phyloP scores from a whole-genome alignment of 495 filamentous ascomycete genomes.

The Aspergillus biplanus region DNA sequence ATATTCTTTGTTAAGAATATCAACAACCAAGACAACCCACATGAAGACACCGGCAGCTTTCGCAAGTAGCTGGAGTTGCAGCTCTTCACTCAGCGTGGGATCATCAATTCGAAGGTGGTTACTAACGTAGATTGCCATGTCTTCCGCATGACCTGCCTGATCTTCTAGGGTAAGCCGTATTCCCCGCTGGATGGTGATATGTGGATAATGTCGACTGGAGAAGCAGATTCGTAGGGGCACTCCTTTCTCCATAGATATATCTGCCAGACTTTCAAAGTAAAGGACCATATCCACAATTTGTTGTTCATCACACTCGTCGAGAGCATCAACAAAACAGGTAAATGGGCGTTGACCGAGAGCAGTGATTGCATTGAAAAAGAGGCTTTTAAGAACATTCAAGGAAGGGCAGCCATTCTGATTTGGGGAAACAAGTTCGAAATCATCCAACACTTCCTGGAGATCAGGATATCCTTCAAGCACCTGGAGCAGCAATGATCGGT shows the following conservation, averaged over 20 bases:
- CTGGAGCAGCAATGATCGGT: constrained; percentile 52
- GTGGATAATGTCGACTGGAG: constrained; percentile 56
- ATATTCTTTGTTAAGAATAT: constrained; percentile 49
- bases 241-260: constrained; percentile 20
- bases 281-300: constrained; percentile 40
- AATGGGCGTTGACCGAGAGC: constrained; percentile 29
- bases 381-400: constrained; percentile 27
- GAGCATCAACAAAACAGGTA: constrained; percentile 43
- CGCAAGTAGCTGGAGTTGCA: too few relatives aligned
- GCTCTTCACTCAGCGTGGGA: constrained; percentile 12
- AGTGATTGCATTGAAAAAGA: constrained; percentile 26
- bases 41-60: constrained; percentile 53
- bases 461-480: constrained; percentile 35
- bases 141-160: constrained; percentile 33
- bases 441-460: constrained; percentile 31
- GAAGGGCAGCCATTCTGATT: constrained; percentile 17
- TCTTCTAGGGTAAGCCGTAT: constrained; percentile 33
- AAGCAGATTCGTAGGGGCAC: constrained; percentile 41
- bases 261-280: constrained; percentile 40
- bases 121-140: constrained; percentile 30
- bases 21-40: constrained; percentile 51
- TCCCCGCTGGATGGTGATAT: constrained; percentile 42
- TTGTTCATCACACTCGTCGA: constrained; percentile 45
- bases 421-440: constrained; percentile 16
- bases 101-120: constrained; percentile 29